These are phyloP conservation scores for Holtermannia corniformis DNA, from an alignment of 768 basidiomycete genomes.

Conservation along the genomic window DNA sequence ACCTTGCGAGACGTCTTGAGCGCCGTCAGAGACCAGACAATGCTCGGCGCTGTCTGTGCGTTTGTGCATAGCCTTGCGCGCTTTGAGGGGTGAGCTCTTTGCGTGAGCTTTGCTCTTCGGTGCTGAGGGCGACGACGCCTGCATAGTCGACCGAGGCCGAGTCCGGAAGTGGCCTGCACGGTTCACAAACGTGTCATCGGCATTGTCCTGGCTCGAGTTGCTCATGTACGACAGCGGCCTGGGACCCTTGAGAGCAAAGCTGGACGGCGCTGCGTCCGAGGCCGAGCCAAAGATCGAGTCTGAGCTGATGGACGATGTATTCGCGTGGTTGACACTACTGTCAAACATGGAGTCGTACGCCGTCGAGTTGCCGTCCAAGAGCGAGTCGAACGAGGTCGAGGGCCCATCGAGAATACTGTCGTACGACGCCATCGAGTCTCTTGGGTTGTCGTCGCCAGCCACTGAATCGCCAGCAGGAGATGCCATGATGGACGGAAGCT, in stretches of 20 bases:
- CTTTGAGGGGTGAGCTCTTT: no score
- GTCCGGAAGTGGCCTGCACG: slow-evolving; percentile 6
- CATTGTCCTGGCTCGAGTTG: slow-evolving; percentile 7
- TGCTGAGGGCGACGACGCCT: background rate
- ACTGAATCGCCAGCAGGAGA: slow-evolving; percentile 15
- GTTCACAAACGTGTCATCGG: slow-evolving; percentile 25
- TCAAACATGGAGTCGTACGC: slow-evolving; percentile 14
- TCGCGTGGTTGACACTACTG: background rate
- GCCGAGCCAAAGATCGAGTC: background rate
- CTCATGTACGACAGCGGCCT: slow-evolving; percentile 22
- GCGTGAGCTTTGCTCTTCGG: background rate
- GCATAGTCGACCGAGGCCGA: background rate
- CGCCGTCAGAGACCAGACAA: background rate
- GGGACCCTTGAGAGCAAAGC: slow-evolving; percentile 22
- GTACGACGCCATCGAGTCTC: slow-evolving; percentile 1
- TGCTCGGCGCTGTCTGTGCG: no score
- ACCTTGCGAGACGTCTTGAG: background rate
- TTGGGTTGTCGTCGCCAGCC: background rate
- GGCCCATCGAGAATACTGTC: slow-evolving; percentile 4
- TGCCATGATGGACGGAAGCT: slow-evolving; percentile 27
- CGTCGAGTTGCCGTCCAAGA: background rate
- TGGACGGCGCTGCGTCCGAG: slow-evolving; percentile 9
- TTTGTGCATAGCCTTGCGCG: no score
- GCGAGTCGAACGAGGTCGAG: background rate
- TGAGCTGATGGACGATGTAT: background rate